Base-by-base conservation (phyloP, 2,329 filamentous ascomycete species). In the Penicillium sp. region DNA sequence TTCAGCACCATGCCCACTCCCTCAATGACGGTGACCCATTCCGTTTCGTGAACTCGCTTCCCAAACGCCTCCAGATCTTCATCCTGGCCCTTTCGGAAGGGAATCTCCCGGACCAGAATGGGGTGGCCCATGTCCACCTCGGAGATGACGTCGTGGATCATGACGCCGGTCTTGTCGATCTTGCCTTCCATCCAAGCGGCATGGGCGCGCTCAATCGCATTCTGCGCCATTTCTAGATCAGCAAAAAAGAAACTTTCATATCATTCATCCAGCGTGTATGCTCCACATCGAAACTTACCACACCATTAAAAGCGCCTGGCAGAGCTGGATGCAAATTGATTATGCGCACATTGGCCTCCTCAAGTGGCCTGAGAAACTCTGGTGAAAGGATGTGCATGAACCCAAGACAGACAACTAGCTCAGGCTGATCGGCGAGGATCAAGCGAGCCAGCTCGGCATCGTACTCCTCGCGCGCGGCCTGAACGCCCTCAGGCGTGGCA, bases 301-400 rank as follows among this genome's bases (percentile, higher is more conserved):
- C 85, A 4, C 92, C 92, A 64, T 93, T 89, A 70, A 91, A 93
- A 66, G 87, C 83, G 1, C 89, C 89, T 68, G 82, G 88, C 42
- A 90, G 74, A 3, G 88, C 86, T 11, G 91, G 91, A 69, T 96
- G 91, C 42, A 96, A 75, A 71, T 96, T 96, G 68, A 96, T 93
- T 45, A 93, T 86, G 24, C 81, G 83, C 35, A 93, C 80, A 0
- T 82, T 82, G 0, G 81, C 84, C 13, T 73, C 77, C 33, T 84
- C 81, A 8, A 96, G 70, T 2, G 90, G 90, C 9, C 83, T 80
- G 48, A 96, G 78, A 71, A 96, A 95, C 1, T 80, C 77, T 2
- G 80, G 79, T 0, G 86, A 87, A 49, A 96, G 83, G 56, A 96
- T 88, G 72, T 95, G 88, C 91, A 96, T 96, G 83, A 90, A 96